These are phyloP conservation scores for Naganishia randhawae DNA, from an alignment of 768 basidiomycete genomes.

Conservation along the genomic window DNA sequence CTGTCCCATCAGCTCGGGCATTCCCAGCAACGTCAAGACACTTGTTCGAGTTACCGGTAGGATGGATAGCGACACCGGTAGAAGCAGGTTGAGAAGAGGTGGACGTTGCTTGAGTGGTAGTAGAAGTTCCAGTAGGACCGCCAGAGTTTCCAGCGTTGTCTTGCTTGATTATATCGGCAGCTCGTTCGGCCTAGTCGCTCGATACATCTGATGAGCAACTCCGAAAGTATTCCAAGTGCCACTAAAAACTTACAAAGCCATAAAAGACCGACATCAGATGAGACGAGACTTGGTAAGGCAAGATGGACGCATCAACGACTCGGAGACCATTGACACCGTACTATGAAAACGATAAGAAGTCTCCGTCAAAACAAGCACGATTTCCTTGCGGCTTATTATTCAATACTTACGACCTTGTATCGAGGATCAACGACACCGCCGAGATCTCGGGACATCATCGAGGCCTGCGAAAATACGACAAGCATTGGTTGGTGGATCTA, in stretches of 20 bases:
- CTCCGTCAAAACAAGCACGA: neutral
- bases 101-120: constrained; percentile 2
- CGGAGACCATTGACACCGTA: constrained; percentile 40
- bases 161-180: constrained; percentile 40
- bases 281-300: constrained; percentile 44
- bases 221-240: neutral
- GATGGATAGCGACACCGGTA: constrained; percentile 37
- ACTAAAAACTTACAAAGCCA: constrained; percentile 35
- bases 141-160: constrained; percentile 31
- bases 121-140: neutral
- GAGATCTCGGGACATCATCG: constrained; percentile 41
- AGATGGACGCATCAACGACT: constrained; percentile 41
- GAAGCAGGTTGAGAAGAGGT: constrained; percentile 23
- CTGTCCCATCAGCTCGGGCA: constrained; percentile 28
- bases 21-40: constrained; percentile 34
- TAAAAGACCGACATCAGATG: constrained; percentile 43
- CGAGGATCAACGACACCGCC: constrained; percentile 41
- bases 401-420: constrained; percentile 35
- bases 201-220: neutral
- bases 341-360: neutral
- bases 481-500: neutral
- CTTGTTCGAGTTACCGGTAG: constrained; percentile 33
- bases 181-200: constrained; percentile 37
- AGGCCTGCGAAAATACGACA: neutral
- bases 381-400: neutral